Evolutionary conservation across 495 filamentous ascomycete species (phyloP).

Genomic region (Penicillium cinerascens): DNA sequence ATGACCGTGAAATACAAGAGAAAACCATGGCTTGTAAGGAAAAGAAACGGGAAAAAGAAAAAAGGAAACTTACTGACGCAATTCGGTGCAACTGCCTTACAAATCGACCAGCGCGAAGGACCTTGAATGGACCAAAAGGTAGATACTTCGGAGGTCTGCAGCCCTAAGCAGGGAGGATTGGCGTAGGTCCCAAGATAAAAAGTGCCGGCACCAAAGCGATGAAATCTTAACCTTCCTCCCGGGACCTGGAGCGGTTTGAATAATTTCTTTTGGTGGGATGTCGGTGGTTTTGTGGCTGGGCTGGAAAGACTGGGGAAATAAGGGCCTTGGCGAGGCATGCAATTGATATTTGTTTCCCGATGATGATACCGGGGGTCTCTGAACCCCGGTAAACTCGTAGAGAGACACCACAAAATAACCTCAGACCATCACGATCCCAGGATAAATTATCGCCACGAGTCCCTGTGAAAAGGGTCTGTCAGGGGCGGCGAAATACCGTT

Average conservation of each 20-base stretch:
- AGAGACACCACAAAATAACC: constrained; percentile 12
- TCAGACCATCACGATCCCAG: constrained; percentile 10
- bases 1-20: constrained; percentile 11
- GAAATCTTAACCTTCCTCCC: background rate
- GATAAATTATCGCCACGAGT: constrained; percentile 32
- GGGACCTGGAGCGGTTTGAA: constrained; percentile 2
- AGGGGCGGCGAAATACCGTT: constrained; percentile 30
- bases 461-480: constrained; percentile 30
- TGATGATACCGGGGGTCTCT: constrained; percentile 3
- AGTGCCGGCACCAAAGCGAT: constrained; percentile 1
- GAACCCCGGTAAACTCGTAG: constrained; percentile 8
- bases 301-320: constrained; percentile 4
- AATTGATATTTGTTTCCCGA: constrained; percentile 22
- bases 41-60: constrained; percentile 1
- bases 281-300: constrained; percentile 10
- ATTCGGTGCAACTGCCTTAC: constrained; percentile 7
- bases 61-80: constrained; percentile 21
- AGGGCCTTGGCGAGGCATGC: constrained; percentile 1
- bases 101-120: constrained; percentile 5
- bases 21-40: background rate
- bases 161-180: constrained; percentile 1
- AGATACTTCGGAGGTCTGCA: background rate
- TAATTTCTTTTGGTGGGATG: constrained; percentile 13
- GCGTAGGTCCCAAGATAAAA: background rate
- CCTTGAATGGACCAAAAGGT: constrained; percentile 1